Percentiles rank a stretch among this genome's conserved stretches.
These are phyloP conservation scores for Pythium monospermum DNA, from an alignment of 352 stramenopile species.

Conservation along the genomic window DNA sequence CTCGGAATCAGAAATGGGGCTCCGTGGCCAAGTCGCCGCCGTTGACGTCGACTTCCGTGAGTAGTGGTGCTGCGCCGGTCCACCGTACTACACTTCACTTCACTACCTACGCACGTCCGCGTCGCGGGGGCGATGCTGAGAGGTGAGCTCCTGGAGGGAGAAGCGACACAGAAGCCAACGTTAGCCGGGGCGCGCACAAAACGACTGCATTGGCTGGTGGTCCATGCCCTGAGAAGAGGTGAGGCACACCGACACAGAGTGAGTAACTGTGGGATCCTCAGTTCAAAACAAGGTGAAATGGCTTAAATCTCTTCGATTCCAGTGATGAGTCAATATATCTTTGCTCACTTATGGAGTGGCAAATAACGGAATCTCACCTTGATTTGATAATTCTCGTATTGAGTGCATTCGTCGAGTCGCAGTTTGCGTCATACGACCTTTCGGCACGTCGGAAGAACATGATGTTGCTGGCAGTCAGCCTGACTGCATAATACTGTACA, in stretches of 20 bases:
- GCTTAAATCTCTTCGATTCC: too few relatives aligned
- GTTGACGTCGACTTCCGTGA: neutral
- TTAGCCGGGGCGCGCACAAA: neutral
- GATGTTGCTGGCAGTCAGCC: too few relatives aligned
- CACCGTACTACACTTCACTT: neutral
- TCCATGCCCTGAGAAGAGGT: neutral
- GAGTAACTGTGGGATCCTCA: neutral
- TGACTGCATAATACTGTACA: too few relatives aligned
- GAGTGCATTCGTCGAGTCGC: too few relatives aligned
- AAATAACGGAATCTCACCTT: too few relatives aligned
- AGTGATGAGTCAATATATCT: too few relatives aligned
- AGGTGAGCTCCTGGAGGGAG: neutral
- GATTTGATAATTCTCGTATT: too few relatives aligned
- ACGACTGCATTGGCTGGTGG: neutral
- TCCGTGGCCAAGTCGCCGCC: neutral
- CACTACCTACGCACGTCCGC: neutral
- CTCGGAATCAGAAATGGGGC: too few relatives aligned
- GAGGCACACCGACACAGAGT: neutral
- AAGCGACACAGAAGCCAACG: neutral
- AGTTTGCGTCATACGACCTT: too few relatives aligned
- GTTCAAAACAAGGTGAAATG: too few relatives aligned
- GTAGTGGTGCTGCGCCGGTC: neutral
- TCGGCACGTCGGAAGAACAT: too few relatives aligned
- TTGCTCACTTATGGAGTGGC: too few relatives aligned
- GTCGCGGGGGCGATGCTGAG: neutral